Conservation (phyloP, 768 basidiomycete species). For the Mycena floridula region DNA sequence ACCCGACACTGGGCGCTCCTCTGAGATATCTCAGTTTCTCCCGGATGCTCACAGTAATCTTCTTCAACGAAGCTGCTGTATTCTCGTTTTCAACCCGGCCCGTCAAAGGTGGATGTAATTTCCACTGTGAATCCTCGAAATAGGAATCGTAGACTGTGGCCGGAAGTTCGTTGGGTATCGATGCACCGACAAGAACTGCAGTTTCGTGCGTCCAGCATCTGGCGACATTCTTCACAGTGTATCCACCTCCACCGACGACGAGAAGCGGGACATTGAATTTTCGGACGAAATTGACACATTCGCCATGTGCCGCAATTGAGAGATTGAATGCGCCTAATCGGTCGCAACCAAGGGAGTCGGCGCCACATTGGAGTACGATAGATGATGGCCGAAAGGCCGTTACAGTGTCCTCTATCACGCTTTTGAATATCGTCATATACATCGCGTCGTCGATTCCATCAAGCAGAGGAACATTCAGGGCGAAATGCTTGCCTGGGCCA, state of each 20-base stretch:
- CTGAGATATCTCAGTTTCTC: slow-evolving; percentile 89
- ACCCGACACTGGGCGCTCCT: slow-evolving; percentile 92
- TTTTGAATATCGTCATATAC: slow-evolving; percentile 93
- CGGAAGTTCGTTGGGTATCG: slow-evolving; percentile 84
- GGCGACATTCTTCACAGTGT: slow-evolving; percentile 94
- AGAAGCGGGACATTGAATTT: slow-evolving; percentile 87
- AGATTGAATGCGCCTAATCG: slow-evolving; percentile 96
- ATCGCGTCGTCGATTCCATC: slow-evolving; percentile 98
- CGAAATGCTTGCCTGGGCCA: slow-evolving; percentile 90
- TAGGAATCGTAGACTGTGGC: slow-evolving; percentile 87
- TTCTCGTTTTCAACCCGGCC: slow-evolving; percentile 94
- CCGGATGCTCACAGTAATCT: slow-evolving; percentile 78
- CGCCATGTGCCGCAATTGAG: slow-evolving; percentile 94
- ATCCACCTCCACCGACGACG: slow-evolving; percentile 92
- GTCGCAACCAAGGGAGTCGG: slow-evolving; percentile 93
- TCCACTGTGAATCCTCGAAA: slow-evolving; percentile 88
- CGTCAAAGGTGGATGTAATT: slow-evolving; percentile 88
- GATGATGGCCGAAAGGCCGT: slow-evolving; percentile 80
- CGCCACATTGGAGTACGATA: slow-evolving; percentile 96
- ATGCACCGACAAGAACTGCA: slow-evolving; percentile 78
- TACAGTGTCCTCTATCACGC: slow-evolving; percentile 92
- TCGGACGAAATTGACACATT: slow-evolving; percentile 96
- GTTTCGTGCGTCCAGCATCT: slow-evolving; percentile 99
- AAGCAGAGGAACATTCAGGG: slow-evolving; percentile 88
- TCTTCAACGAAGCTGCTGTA: slow-evolving; percentile 72